Base-by-base conservation (phyloP, 108 stramenopile genomes). In the Cyclostephanos invisitatus region DNA sequence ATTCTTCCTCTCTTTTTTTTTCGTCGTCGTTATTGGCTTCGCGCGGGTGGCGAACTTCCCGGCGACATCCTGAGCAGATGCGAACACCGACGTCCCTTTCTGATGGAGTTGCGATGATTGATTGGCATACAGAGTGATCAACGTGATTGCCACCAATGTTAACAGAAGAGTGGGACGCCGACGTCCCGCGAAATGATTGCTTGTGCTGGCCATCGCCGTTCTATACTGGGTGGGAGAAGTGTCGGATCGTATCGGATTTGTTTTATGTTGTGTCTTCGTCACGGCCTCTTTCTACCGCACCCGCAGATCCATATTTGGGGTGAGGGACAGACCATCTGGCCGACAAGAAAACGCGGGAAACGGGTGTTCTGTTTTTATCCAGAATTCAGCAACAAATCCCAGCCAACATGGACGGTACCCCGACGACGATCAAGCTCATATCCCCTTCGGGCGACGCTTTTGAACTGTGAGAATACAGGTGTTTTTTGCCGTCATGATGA, bases 381-480 rank as follows among this genome's bases (percentile, higher is more conserved):
- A n/a, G n/a, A n/a, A n/a, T n/a, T n/a, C n/a, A n/a, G n/a, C n/a
- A n/a, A n/a, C n/a, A n/a, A 32, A 4, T 32, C 32, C 32, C 32
- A 32, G 4, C 32, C 32, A 32, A 32, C 32, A 68, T 56, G 53
- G 38, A 37, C 20, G 35, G 40, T 40, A 54, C 47, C 27, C 17
- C 44, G 56, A 17, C 56, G n/a, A 62, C 61, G 27, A 72, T 72
- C 70, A 72, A 72, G 47, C 60, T 72, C 40, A 53, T 62, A 50
- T 72, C 70, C 40, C 44, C 47, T 11, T 8, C 28, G 0, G 70
- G 70, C 18, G 70, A 72, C 35, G n/a, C 38, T 15, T 72, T 62
- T 63, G 70, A 72, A 63, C 35, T 72, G 70, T 72, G 40, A 72
- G 70, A 62, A 40, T 3, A 18, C 18, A 0, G 18, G 20, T 38